Evolutionary conservation across 805 yeast genomes (phyloP).

Genomic region (Spathaspora arborariae): DNA sequence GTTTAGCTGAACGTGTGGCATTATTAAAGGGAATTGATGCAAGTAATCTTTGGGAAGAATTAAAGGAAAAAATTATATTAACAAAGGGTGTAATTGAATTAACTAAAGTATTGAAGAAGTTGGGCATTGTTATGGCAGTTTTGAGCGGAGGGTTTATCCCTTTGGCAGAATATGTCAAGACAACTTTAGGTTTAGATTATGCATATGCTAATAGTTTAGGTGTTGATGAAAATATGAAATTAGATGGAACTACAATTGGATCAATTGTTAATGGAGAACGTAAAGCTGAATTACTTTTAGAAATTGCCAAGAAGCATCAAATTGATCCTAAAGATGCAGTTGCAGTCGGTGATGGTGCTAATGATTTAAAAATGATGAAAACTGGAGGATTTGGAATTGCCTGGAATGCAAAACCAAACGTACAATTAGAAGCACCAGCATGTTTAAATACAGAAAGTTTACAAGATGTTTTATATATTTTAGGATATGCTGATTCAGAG

Average conservation of each 20-base stretch:
- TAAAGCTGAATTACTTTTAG: slow-evolving; percentile 69
- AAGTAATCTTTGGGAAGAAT: slow-evolving; percentile 68
- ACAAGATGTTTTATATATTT: slow-evolving; percentile 71
- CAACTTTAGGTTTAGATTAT: slow-evolving; percentile 68
- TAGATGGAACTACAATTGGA: slow-evolving; percentile 79
- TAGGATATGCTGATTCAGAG: slow-evolving; percentile 67
- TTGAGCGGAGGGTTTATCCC: slow-evolving; percentile 95
- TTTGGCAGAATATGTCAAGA: slow-evolving; percentile 72
- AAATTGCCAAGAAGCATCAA: slow-evolving; percentile 53
- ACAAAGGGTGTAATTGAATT: slow-evolving; percentile 87
- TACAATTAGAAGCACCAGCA: slow-evolving; percentile 79
- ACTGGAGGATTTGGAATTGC: slow-evolving; percentile 93
- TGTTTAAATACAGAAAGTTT: slow-evolving; percentile 72
- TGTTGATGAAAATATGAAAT: slow-evolving; percentile 39
- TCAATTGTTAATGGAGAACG: slow-evolving; percentile 80
- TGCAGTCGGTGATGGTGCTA: slow-evolving; percentile 97
- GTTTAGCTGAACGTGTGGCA: slow-evolving; percentile 68
- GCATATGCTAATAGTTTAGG: slow-evolving; percentile 79
- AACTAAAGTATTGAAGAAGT: slow-evolving; percentile 53
- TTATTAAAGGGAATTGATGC: slow-evolving; percentile 82
- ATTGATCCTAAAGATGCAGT: slow-evolving; percentile 53
- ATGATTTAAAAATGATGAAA: slow-evolving; percentile 89
- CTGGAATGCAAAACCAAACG: slow-evolving; percentile 96
- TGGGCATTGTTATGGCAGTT: slow-evolving; percentile 75
- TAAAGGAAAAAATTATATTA: slow-evolving; percentile 62